Evolutionary conservation across 495 filamentous ascomycete species (phyloP).

Genomic region (Cercophora sp.): DNA sequence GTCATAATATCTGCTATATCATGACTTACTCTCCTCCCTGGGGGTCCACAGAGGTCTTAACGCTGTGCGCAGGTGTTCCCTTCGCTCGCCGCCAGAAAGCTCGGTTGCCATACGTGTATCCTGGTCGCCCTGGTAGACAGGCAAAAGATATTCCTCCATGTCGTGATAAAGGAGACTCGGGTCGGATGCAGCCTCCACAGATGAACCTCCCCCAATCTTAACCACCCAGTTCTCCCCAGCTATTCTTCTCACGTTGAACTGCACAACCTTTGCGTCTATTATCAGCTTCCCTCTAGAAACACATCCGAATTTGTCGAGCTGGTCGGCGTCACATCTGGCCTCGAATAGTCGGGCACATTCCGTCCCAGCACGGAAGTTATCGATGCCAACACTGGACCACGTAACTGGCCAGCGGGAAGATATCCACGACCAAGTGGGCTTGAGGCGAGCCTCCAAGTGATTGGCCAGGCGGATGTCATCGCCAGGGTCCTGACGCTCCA

Average conservation of each 20-base stretch:
- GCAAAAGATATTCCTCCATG: no score
- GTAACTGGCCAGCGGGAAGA: not conserved
- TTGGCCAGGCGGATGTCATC: not conserved
- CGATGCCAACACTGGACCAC: not conserved
- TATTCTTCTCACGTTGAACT: not conserved
- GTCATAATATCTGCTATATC: no score
- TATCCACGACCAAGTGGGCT: not conserved
- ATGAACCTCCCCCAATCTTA: not conserved
- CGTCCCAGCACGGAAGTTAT: not conserved
- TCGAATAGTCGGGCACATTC: not conserved
- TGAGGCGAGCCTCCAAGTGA: not conserved
- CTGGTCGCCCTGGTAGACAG: no score
- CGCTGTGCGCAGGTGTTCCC: no score
- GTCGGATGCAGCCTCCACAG: no score
- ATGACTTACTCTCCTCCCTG: no score
- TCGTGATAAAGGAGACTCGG: no score
- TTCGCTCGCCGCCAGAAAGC: no score
- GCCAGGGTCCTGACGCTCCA: no score
- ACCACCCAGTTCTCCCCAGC: not conserved
- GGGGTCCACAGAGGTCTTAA: no score
- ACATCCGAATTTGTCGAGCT: not conserved
- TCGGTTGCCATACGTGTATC: no score
- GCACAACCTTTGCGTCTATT: not conserved
- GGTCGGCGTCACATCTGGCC: not conserved
- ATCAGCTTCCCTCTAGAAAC: not conserved